Conservation (phyloP, 495 filamentous ascomycete species). For the Hypoxylon subgilvum region DNA sequence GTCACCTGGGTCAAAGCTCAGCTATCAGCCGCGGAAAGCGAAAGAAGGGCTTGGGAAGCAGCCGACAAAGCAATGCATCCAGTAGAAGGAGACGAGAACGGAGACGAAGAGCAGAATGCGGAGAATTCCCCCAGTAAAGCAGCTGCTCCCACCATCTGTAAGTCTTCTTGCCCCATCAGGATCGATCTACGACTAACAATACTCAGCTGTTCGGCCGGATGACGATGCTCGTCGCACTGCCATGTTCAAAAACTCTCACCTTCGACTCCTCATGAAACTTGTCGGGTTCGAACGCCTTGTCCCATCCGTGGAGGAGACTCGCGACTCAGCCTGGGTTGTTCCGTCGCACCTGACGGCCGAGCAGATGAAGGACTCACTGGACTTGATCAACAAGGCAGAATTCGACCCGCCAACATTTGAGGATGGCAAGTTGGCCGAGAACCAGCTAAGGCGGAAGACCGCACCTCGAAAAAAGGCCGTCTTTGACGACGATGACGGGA, state of each 20-base stretch:
- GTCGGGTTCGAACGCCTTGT: constrained; percentile 74
- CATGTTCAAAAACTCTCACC: constrained; percentile 87
- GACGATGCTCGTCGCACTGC: constrained; percentile 71
- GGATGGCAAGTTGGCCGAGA: constrained; percentile 70
- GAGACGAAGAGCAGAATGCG: constrained; percentile 47
- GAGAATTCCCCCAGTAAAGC: constrained; percentile 46
- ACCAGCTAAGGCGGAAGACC: constrained; percentile 75
- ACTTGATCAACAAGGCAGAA: constrained; percentile 71
- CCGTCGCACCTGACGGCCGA: constrained; percentile 68
- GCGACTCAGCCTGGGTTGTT: constrained; percentile 79
- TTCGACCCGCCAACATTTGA: constrained; percentile 74
- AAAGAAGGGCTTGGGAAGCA: constrained; percentile 81
- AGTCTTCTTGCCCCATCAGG: constrained; percentile 24
- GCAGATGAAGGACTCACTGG: constrained; percentile 64
- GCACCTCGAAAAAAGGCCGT: constrained; percentile 54
- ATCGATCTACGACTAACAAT: background rate
- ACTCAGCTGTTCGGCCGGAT: constrained; percentile 67
- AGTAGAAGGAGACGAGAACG: constrained; percentile 34
- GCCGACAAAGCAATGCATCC: constrained; percentile 62
- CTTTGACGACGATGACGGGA: constrained; percentile 68
- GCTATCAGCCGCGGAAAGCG: constrained; percentile 68
- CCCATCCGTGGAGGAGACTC: constrained; percentile 66
- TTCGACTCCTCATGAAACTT: constrained; percentile 83
- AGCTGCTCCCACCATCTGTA: constrained; percentile 55
- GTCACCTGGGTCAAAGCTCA: constrained; percentile 82